These are phyloP conservation scores for Pezicula carpinea DNA, from an alignment of 2,329 filamentous ascomycete species.

Conservation along the genomic window DNA sequence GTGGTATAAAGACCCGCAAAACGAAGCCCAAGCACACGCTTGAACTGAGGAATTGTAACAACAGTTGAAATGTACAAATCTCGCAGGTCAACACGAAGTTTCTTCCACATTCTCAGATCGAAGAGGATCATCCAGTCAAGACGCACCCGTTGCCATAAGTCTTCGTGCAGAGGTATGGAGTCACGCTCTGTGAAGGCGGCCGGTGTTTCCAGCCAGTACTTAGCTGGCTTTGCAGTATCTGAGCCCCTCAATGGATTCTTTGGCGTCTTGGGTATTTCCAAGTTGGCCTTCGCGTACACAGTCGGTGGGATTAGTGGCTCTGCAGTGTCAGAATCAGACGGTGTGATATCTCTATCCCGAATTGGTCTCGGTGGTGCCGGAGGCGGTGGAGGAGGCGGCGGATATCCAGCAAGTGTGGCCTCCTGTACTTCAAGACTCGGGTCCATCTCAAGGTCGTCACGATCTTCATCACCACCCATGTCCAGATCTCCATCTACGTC, in stretches of 20 bases:
- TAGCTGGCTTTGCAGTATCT: constrained; percentile 58
- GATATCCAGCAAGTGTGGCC: constrained; percentile 72
- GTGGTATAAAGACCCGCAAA: constrained; percentile 94
- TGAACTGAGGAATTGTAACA: constrained; percentile 93
- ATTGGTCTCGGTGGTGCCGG: constrained; percentile 38
- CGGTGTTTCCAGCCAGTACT: constrained; percentile 85
- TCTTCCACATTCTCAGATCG: constrained; percentile 95
- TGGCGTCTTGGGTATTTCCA: constrained; percentile 80
- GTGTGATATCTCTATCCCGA: constrained; percentile 58
- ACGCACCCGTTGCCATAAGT: constrained; percentile 83
- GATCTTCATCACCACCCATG: constrained; percentile 35
- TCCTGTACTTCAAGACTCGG: constrained; percentile 70
- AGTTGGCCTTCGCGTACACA: constrained; percentile 58
- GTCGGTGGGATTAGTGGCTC: constrained; percentile 60
- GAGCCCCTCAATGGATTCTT: constrained; percentile 40
- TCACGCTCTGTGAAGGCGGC: constrained; percentile 59
- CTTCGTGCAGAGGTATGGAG: constrained; percentile 68
- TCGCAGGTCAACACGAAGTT: constrained; percentile 81
- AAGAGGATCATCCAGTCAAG: constrained; percentile 94
- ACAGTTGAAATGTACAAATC: constrained; percentile 96
- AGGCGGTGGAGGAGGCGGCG: constrained; percentile 53
- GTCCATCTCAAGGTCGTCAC: constrained; percentile 35
- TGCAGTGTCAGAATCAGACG: constrained; percentile 68
- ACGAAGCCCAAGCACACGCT: constrained; percentile 85
- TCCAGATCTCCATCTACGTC: constrained; percentile 39